Percentiles rank a stretch among this genome's conserved stretches.
phyloP scores from a whole-genome alignment of 257 asterid genomes.

The Solanum rostratum region DNA sequence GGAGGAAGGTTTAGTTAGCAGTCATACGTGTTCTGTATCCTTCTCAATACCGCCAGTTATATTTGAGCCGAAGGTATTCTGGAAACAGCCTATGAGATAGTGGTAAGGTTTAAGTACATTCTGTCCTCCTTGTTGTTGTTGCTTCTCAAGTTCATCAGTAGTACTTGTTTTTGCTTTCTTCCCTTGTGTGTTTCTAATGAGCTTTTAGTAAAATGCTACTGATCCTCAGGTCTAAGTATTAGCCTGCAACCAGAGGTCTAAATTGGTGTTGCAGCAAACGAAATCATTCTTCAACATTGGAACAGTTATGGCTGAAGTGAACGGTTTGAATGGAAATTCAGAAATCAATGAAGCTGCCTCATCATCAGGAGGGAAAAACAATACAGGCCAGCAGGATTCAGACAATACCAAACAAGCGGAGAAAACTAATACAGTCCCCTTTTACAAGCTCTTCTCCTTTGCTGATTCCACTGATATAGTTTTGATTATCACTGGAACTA shows the following conservation, averaged over 20 bases:
- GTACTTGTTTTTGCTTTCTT: not conserved
- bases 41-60: not conserved
- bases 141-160: not conserved
- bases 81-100: too few species aligned
- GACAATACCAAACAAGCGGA: conserved; percentile 8
- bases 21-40: too few species aligned
- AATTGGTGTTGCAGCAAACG: not conserved
- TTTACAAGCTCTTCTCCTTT: conserved; percentile 59
- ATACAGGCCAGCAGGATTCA: not conserved
- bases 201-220: not conserved
- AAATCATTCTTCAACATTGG: not conserved
- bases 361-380: not conserved
- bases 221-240: not conserved
- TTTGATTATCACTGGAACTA: conserved; percentile 51
- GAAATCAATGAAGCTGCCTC: conserved; percentile 21
- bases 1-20: too few species aligned
- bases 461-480: conserved; percentile 46
- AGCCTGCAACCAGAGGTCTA: not conserved
- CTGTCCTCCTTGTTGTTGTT: too few species aligned
- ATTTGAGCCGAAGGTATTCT: not conserved
- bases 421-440: conserved; percentile 31
- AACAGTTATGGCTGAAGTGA: conserved; percentile 3
- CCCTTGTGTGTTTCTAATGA: not conserved
- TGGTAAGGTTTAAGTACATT: too few species aligned
- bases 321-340: conserved; percentile 9